Percentiles rank a stretch among this genome's conserved stretches.
Conservation (phyloP, 129 eudicot genomes). For the Lactuca saligna region DNA sequence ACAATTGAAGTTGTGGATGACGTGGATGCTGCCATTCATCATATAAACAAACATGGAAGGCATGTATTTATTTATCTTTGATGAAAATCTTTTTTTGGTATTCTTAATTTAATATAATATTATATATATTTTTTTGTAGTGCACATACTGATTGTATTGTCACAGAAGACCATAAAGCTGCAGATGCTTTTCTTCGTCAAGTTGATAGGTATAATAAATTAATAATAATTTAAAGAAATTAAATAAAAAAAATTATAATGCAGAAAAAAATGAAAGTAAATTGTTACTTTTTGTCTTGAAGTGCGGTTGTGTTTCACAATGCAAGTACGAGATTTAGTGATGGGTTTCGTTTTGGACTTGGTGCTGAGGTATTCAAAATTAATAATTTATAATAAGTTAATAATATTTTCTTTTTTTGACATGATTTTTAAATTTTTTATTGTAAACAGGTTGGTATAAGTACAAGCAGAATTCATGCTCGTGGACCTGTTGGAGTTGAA, state of each 20-base stretch:
- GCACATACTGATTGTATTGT: constrained; percentile 88
- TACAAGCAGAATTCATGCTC: constrained; percentile 96
- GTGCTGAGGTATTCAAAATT: constrained; percentile 72
- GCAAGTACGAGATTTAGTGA: constrained; percentile 97
- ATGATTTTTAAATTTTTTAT: constrained; percentile 1
- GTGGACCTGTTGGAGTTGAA: constrained; percentile 99
- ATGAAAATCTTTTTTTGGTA: neutral
- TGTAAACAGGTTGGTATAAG: constrained; percentile 80
- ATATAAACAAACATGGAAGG: constrained; percentile 96
- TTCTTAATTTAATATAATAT: neutral
- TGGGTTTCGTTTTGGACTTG: constrained; percentile 93
- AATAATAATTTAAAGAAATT: no score
- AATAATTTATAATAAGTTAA: neutral
- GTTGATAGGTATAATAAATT: constrained; percentile 70
- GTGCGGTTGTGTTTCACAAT: constrained; percentile 96
- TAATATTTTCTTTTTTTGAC: neutral
- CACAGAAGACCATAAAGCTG: constrained; percentile 73
- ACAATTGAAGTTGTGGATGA: constrained; percentile 93
- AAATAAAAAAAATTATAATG: no score
- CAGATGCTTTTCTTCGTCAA: constrained; percentile 67
- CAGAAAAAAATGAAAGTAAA: no score
- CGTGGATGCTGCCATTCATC: constrained; percentile 92
- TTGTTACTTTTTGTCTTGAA: constrained; percentile 29
- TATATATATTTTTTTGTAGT: constrained; percentile 39
- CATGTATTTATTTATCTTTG: constrained; percentile 16